phyloP scores from a whole-genome alignment of 1,284 basidiomycete species.

The Termitomyces sp. region DNA sequence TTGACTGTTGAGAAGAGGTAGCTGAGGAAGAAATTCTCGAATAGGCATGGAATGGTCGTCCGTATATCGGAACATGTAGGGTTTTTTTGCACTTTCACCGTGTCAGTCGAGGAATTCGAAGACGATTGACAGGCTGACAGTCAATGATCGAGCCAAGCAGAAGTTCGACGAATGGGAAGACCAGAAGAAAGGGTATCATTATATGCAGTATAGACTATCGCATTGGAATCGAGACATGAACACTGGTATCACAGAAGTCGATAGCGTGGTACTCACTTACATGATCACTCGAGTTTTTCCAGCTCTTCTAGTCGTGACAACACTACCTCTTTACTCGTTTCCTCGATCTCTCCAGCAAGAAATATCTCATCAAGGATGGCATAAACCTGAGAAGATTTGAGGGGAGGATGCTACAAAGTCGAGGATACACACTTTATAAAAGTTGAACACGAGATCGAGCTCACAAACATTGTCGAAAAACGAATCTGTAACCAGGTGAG shows the following conservation, averaged over 20 bases:
- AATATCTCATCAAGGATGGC: conserved; percentile 97
- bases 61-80: conserved; percentile 10
- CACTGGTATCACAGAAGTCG: not conserved
- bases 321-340: conserved; percentile 95
- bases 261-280: conserved; percentile 1
- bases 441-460: conserved; percentile 96
- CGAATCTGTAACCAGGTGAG: conserved; percentile 58
- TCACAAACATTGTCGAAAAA: conserved; percentile 99
- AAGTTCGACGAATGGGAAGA: not conserved
- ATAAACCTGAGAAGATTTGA: conserved; percentile 10
- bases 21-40: not conserved
- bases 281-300: conserved; percentile 76
- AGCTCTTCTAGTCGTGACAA: conserved; percentile 84
- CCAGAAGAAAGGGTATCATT: conserved; percentile 13
- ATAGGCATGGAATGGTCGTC: not conserved
- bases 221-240: conserved; percentile 1
- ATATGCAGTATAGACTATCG: not conserved
- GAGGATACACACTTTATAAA: conserved; percentile 77
- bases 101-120: not conserved
- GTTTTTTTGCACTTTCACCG: not conserved
- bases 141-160: not conserved
- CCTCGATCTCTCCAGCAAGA: conserved; percentile 97
- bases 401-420: not conserved
- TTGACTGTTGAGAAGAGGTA: not conserved
- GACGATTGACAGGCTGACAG: not conserved